These are phyloP conservation scores for Punica granatum DNA, from an alignment of 345 rosid genomes.

Conservation along the genomic window DNA sequence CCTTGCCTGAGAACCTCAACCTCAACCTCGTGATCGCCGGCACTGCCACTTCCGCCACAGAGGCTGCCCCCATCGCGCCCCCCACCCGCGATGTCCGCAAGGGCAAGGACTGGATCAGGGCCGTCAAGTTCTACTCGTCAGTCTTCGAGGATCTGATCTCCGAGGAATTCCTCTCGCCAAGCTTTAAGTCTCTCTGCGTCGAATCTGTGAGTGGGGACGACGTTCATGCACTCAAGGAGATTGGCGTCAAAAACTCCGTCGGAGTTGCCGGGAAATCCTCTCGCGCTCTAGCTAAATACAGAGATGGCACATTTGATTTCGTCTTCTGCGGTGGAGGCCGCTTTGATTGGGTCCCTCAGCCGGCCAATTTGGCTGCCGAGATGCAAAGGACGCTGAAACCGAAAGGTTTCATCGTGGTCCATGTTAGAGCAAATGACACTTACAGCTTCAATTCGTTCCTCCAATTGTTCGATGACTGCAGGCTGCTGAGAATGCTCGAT, in stretches of 20 bases:
- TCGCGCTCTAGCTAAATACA: conserved; percentile 54
- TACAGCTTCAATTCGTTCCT: conserved; percentile 94
- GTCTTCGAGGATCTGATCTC: conserved; percentile 82
- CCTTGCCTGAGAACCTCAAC: conserved; percentile 56
- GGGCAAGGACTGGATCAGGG: conserved; percentile 55
- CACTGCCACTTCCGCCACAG: conserved; percentile 21
- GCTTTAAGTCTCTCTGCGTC: conserved; percentile 59
- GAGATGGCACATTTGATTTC: conserved; percentile 56
- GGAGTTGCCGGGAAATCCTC: conserved; percentile 70
- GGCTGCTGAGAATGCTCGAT: conserved; percentile 52
- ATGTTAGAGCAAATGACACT: conserved; percentile 75
- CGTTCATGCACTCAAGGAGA: conserved; percentile 65
- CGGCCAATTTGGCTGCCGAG: conserved; percentile 65
- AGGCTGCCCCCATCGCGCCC: conserved; percentile 31
- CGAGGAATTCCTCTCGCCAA: conserved; percentile 60
- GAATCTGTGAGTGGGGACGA: conserved; percentile 69
- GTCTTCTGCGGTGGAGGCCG: conserved; percentile 73
- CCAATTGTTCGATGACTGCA: conserved; percentile 79
- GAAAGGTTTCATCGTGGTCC: conserved; percentile 76
- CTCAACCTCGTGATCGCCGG: conserved; percentile 43
- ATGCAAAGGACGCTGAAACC: conserved; percentile 73
- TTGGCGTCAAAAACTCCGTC: conserved; percentile 61
- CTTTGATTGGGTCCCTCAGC: conserved; percentile 42
- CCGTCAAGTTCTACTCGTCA: conserved; percentile 71
- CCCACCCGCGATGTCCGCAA: conserved; percentile 36